Base-by-base conservation (phyloP, 352 stramenopile species). In the Elongisporangium prolatum region DNA sequence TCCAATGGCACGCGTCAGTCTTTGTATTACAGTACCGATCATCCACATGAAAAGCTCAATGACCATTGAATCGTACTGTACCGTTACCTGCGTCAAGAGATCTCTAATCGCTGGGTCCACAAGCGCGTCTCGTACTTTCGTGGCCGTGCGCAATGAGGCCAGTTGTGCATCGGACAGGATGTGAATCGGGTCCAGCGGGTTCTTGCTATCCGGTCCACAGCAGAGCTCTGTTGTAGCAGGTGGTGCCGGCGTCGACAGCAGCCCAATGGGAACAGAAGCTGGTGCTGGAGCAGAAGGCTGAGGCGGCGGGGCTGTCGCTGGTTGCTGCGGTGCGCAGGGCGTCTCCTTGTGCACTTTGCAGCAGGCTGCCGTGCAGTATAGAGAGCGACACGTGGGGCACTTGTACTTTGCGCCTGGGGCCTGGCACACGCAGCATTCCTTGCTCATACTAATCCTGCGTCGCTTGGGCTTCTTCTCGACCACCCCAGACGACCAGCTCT, bases 261-360 rank as follows among this genome's bases (percentile, higher is more conserved):
- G 24, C 7, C 24, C 24, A 34, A 34, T 7, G 24, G 24, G 7
- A 60, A 28, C 24, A 47, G 28, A 20, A 52, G 57, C 16, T 55
- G 28, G 28, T 24, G 37, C 52, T 48, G 24, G 24, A 54, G 61
- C 20, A 11, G 54, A 47, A 54, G 54, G 28, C 20, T 57, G 40
- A 28, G 59, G 2, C 18, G 56, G 37, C 37, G 51, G 44, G 11
- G 55, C 38, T 44, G 64, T 51, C 38, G 68, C 60, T 3, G 50
- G 51, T 8, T 62, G 64, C 34, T 65, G 54, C 6, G 66, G 61
- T 13, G 67, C 68, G 49, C 85, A 94, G 18, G 75, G 73, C 50
- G 69, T 72, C 55, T 91, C 77, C 55, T 91, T 93, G 68, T 94
- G 85, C 38, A 57, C 71, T 71, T 91, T 94, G 80, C 78, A 94